Percentiles rank a stretch among this genome's conserved stretches.
These are phyloP conservation scores for Xylariaceae sp. DNA, from an alignment of 2,329 filamentous ascomycete genomes.

Conservation along the genomic window DNA sequence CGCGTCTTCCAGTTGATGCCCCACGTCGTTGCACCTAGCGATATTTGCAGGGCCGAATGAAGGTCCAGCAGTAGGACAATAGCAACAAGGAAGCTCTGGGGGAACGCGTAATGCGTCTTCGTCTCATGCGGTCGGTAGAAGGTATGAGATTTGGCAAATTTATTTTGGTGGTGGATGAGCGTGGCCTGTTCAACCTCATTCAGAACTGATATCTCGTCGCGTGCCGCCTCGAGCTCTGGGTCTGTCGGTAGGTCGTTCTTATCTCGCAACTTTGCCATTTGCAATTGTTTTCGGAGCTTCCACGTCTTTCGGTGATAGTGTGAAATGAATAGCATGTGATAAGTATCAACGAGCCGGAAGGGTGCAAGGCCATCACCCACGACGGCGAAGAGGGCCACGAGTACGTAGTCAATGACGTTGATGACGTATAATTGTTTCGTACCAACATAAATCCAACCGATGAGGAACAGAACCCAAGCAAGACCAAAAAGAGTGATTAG, in stretches of 20 bases:
- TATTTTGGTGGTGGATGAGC: slow-evolving; percentile 78
- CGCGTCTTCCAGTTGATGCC: slow-evolving; percentile 74
- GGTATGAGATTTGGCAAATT: slow-evolving; percentile 82
- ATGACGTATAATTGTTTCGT: slow-evolving; percentile 72
- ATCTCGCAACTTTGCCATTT: slow-evolving; percentile 67
- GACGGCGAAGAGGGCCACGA: slow-evolving; percentile 74
- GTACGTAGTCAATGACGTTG: slow-evolving; percentile 73
- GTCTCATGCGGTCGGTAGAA: slow-evolving; percentile 93
- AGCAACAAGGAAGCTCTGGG: slow-evolving; percentile 74
- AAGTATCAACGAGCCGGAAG: slow-evolving; percentile 81
- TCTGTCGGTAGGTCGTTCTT: slow-evolving; percentile 70
- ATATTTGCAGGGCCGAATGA: slow-evolving; percentile 81
- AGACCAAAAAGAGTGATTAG: slow-evolving; percentile 85
- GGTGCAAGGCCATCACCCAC: slow-evolving; percentile 75
- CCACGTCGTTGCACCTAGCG: slow-evolving; percentile 80
- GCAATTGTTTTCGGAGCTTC: slow-evolving; percentile 67
- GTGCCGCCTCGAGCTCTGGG: slow-evolving; percentile 50
- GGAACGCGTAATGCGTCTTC: slow-evolving; percentile 80
- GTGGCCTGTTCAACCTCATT: slow-evolving; percentile 69
- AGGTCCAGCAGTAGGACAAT: slow-evolving; percentile 81
- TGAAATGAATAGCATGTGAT: slow-evolving; percentile 84
- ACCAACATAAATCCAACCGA: slow-evolving; percentile 87
- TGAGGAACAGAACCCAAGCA: slow-evolving; percentile 90
- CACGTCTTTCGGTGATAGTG: slow-evolving; percentile 72
- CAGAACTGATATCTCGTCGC: slow-evolving; percentile 65